Evolutionary conservation across 176 grass and related monocot genomes (phyloP).

Genomic region (Guadua angustifolia): DNA sequence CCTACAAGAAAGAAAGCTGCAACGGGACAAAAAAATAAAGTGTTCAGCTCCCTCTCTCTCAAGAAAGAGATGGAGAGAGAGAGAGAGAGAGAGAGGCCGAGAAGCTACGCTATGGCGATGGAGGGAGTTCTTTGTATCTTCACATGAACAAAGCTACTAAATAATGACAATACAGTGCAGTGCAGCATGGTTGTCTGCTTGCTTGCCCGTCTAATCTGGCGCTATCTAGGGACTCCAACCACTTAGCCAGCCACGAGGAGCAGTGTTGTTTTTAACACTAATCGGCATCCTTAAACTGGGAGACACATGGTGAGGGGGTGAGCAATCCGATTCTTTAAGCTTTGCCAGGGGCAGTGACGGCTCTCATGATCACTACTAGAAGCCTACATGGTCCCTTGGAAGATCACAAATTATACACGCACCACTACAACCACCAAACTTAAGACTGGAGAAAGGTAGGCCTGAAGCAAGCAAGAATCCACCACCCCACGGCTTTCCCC

Average conservation of each 20-base stretch:
- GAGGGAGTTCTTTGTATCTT: conserved; percentile 32
- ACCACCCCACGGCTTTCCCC: conserved; percentile 40
- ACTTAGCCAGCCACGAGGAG: conserved; percentile 50
- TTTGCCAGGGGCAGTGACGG: conserved; percentile 38
- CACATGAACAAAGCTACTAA: conserved; percentile 58
- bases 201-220: conserved; percentile 54
- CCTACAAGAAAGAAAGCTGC: conserved; percentile 48
- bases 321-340: conserved; percentile 56
- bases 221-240: conserved; percentile 54
- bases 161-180: conserved; percentile 47
- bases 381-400: conserved; percentile 54
- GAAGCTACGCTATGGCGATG: conserved; percentile 33
- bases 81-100: neutral
- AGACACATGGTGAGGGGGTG: conserved; percentile 37
- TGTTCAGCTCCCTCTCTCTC: conserved; percentile 42
- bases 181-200: conserved; percentile 36
- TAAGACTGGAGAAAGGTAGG: conserved; percentile 82
- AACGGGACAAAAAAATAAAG: conserved; percentile 36
- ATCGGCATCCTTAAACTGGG: conserved; percentile 37
- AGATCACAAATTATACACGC: conserved; percentile 56
- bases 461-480: conserved; percentile 74
- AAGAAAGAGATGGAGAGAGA: conserved; percentile 26
- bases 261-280: conserved; percentile 20
- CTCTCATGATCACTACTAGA: conserved; percentile 49
- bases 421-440: conserved; percentile 94